Conservation (phyloP, 352 stramenopile species). For the Globisporangium radiosum region DNA sequence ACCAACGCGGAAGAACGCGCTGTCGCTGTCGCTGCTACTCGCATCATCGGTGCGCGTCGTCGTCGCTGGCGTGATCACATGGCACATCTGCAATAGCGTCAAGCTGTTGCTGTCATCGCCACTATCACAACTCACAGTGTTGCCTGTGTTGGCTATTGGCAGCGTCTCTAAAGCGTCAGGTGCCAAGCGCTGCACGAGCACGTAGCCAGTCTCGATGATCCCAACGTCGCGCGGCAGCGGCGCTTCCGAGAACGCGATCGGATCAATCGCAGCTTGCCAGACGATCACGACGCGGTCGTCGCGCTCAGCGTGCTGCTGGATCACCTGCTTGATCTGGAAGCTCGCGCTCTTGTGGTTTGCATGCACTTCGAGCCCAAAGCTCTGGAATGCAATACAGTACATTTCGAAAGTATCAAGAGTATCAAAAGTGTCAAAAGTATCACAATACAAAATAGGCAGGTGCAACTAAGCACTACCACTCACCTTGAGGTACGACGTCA, state of each 20-base stretch:
- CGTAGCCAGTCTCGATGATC: slow-evolving; percentile 38
- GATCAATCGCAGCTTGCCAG: slow-evolving; percentile 31
- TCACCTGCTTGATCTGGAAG: slow-evolving; percentile 32
- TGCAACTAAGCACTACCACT: background rate
- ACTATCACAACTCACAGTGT: too few species aligned
- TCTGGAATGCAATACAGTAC: background rate
- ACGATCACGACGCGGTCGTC: slow-evolving; percentile 42
- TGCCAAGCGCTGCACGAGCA: slow-evolving; percentile 22
- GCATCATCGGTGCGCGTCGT: background rate
- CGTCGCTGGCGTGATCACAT: slow-evolving; percentile 13
- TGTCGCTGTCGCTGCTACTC: background rate
- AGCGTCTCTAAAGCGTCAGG: too few species aligned
- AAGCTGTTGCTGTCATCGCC: background rate
- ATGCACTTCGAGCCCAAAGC: slow-evolving; percentile 31
- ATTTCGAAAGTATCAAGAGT: too few species aligned
- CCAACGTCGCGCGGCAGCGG: slow-evolving; percentile 27
- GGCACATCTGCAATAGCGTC: slow-evolving; percentile 16
- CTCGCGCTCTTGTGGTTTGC: slow-evolving; percentile 21
- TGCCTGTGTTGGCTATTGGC: too few species aligned
- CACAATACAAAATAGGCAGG: background rate
- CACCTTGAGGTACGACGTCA: slow-evolving; percentile 9
- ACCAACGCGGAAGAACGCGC: slow-evolving; percentile 9
- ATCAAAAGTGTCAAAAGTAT: too few species aligned
- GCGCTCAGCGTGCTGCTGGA: slow-evolving; percentile 23
- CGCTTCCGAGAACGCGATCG: slow-evolving; percentile 31